A percentile compares a stretch with the other conserved stretches of the same genome.
These are phyloP conservation scores for Trichaptum fuscoviolaceum DNA, from an alignment of 768 basidiomycete genomes.

Conservation along the genomic window DNA sequence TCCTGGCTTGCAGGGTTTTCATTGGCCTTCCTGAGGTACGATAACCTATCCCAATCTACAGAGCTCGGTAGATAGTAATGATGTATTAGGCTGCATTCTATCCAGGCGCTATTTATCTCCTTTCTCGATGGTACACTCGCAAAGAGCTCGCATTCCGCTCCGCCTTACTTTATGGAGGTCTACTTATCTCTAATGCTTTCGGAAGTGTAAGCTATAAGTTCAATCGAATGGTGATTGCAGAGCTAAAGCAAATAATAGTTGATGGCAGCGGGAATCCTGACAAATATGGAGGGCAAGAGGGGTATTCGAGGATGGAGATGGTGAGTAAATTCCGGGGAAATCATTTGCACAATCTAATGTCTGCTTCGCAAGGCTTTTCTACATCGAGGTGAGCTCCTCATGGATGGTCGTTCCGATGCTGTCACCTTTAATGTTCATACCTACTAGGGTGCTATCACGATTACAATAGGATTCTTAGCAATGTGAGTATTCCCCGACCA, in stretches of 20 bases:
- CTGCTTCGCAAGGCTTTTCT: constrained; percentile 49
- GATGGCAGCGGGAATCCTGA: constrained; percentile 71
- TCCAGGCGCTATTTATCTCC: constrained; percentile 45
- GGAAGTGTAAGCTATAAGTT: constrained; percentile 42
- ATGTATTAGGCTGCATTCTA: constrained; percentile 52
- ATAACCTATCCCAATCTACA: neutral
- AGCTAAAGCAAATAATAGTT: constrained; percentile 30
- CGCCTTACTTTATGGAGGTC: constrained; percentile 53
- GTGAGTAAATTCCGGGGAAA: constrained; percentile 25
- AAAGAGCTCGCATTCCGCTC: constrained; percentile 65
- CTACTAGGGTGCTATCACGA: constrained; percentile 57
- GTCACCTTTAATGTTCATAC: too few species aligned
- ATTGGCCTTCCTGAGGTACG: constrained; percentile 56
- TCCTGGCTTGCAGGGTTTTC: constrained; percentile 52
- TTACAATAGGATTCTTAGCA: constrained; percentile 48
- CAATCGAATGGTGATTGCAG: neutral
- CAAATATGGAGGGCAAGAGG: constrained; percentile 59
- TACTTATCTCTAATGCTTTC: constrained; percentile 63
- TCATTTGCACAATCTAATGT: neutral
- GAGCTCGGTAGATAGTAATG: neutral
- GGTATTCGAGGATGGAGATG: constrained; percentile 72
- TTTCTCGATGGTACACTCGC: constrained; percentile 33
- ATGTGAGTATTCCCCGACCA: constrained; percentile 33
- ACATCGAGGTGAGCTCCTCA: constrained; percentile 46
- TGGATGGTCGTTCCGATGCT: neutral